Evolutionary conservation across 352 stramenopile genomes (phyloP).

Genomic region (Aphanomyces cochlioides): DNA sequence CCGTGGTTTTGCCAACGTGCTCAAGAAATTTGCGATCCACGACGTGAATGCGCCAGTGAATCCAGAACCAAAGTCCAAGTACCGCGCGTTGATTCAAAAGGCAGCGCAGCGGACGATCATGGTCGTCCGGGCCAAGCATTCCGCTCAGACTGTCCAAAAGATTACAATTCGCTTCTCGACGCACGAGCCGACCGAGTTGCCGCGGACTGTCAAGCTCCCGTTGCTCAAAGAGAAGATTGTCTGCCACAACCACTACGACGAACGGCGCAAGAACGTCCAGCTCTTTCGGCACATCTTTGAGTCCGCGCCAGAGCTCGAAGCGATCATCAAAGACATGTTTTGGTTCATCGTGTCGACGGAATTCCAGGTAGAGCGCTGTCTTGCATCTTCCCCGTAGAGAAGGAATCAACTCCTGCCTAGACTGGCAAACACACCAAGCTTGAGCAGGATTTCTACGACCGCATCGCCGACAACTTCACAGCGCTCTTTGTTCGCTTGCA

Average conservation of each 20-base stretch:
- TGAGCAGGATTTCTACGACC: constrained; percentile 49
- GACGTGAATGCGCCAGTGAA: constrained; percentile 37
- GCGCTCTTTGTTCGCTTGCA: constrained; percentile 59
- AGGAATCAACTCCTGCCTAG: constrained; percentile 9
- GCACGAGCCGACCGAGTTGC: constrained; percentile 46
- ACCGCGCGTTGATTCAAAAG: constrained; percentile 58
- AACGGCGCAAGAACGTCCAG: constrained; percentile 35
- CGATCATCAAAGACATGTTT: constrained; percentile 69
- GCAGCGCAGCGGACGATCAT: constrained; percentile 71
- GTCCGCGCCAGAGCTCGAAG: constrained; percentile 43
- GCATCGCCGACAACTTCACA: constrained; percentile 67
- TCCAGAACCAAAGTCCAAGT: constrained; percentile 45
- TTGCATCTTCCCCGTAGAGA: no score
- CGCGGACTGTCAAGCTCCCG: constrained; percentile 48
- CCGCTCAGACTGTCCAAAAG: constrained; percentile 58
- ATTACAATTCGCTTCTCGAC: constrained; percentile 58
- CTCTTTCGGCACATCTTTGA: constrained; percentile 49
- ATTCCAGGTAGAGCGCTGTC: constrained; percentile 40
- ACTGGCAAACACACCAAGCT: constrained; percentile 39
- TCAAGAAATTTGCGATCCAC: constrained; percentile 1
- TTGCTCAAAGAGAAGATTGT: constrained; percentile 55
- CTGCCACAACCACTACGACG: constrained; percentile 39
- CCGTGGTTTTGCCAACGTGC: neutral
- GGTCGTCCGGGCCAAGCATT: constrained; percentile 66
- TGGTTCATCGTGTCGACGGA: constrained; percentile 61